These are phyloP conservation scores for Actinomucor elegans DNA, from an alignment of 371 early-diverging fungal species.

Conservation along the genomic window DNA sequence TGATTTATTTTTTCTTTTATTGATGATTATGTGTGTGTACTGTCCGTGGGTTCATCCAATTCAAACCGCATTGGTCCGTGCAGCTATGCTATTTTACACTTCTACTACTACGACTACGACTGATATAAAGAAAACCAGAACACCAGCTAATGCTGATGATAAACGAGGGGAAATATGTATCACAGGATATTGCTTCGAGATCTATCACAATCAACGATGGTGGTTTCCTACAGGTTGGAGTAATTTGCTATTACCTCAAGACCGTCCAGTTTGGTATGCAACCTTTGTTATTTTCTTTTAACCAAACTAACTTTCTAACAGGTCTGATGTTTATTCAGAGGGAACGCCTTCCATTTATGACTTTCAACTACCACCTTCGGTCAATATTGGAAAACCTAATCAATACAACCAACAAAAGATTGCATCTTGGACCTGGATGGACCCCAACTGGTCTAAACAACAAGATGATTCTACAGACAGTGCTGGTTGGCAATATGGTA, in stretches of 20 bases:
- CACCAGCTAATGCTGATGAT: neutral
- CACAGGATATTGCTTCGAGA: constrained; percentile 18
- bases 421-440: constrained; percentile 16
- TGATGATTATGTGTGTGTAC: neutral
- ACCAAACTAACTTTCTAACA: neutral
- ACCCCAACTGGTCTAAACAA: constrained; percentile 15
- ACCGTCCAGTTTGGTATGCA: constrained; percentile 29
- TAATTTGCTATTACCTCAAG: constrained; percentile 20
- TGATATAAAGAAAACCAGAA: too few relatives aligned
- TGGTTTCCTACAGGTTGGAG: constrained; percentile 32
- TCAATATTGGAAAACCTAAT: neutral
- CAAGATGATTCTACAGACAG: constrained; percentile 1
- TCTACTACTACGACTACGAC: neutral
- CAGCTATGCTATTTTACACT: neutral
- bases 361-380: constrained; percentile 26
- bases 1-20: neutral
- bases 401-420: neutral
- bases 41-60: constrained; percentile 6
- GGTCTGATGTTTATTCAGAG: constrained; percentile 31
- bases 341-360: constrained; percentile 16
- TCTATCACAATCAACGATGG: constrained; percentile 36
- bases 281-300: neutral
- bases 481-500: constrained; percentile 21
- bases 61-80: neutral
- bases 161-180: neutral